These are phyloP conservation scores for Blepharisma stoltei DNA, from an alignment of 73 alveolate genomes.

Conservation along the genomic window DNA sequence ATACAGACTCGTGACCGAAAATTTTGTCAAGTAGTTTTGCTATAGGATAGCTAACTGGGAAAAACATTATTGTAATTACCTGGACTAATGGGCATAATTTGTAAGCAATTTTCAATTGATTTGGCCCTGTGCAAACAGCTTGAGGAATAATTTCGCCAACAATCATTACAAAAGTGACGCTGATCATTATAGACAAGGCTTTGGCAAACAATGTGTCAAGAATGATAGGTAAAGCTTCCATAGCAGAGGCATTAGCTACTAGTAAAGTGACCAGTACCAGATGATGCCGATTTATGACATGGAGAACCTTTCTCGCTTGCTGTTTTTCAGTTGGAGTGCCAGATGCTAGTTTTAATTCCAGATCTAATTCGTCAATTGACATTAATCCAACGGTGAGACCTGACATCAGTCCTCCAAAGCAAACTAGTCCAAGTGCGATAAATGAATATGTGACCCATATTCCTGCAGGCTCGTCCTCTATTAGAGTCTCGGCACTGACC, in stretches of 20 bases:
- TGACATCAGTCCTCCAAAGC: constrained; percentile 93
- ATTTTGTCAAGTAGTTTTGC: constrained; percentile 55
- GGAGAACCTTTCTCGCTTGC: constrained; percentile 51
- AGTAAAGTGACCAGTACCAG: constrained; percentile 87
- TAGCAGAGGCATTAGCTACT: constrained; percentile 84
- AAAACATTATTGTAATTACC: constrained; percentile 41
- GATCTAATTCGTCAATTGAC: constrained; percentile 82
- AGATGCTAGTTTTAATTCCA: constrained; percentile 67
- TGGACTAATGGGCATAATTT: constrained; percentile 72
- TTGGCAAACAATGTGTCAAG: constrained; percentile 79
- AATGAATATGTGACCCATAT: not conserved
- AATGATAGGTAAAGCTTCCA: constrained; percentile 89
- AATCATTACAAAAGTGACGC: constrained; percentile 82
- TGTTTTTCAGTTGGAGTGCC: constrained; percentile 81
- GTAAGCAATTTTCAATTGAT: constrained; percentile 79
- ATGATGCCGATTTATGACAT: constrained; percentile 80
- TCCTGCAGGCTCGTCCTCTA: no score
- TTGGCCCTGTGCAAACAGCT: constrained; percentile 94
- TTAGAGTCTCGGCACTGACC: no score
- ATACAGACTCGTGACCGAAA: constrained; percentile 38
- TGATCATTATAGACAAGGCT: constrained; percentile 69
- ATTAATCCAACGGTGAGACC: constrained; percentile 94
- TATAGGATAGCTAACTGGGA: constrained; percentile 60
- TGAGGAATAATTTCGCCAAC: constrained; percentile 94
- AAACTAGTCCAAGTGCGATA: constrained; percentile 52